Evolutionary conservation across 257 asterid species (phyloP).

Genomic region (Jasminum sambac): DNA sequence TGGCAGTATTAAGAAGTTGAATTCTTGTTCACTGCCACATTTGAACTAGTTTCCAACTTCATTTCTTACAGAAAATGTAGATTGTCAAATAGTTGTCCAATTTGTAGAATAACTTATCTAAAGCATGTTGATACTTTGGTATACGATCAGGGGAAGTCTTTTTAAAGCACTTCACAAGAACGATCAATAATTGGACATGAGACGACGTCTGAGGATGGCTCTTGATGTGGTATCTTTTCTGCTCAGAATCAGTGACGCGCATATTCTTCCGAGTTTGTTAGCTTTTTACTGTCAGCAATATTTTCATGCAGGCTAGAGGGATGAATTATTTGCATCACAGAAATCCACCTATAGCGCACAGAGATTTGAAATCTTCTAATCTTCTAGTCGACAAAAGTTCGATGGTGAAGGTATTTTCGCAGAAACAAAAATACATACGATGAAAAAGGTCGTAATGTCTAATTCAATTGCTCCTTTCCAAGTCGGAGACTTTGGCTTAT

Average conservation of each 20-base stretch:
- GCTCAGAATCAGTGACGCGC: slow-evolving; percentile 9
- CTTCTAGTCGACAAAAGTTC: slow-evolving; percentile 77
- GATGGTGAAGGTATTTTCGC: slow-evolving; percentile 63
- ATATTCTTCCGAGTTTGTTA: neutral
- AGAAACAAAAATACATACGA: neutral
- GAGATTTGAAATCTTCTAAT: slow-evolving; percentile 83
- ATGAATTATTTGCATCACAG: slow-evolving; percentile 77
- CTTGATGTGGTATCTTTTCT: slow-evolving; percentile 61
- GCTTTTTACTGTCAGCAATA: neutral
- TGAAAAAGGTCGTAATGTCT: neutral
- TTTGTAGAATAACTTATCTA: neutral
- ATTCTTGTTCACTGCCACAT: neutral
- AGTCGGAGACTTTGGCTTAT: slow-evolving; percentile 90
- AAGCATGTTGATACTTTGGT: slow-evolving; percentile 10
- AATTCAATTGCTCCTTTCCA: slow-evolving; percentile 22
- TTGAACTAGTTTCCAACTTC: neutral
- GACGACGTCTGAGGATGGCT: slow-evolving; percentile 68
- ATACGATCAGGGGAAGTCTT: slow-evolving; percentile 71
- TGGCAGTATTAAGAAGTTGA: neutral
- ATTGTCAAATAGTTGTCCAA: neutral
- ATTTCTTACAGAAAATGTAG: neutral
- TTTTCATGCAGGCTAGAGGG: slow-evolving; percentile 64
- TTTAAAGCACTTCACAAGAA: slow-evolving; percentile 59
- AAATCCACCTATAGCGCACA: slow-evolving; percentile 76
- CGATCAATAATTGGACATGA: slow-evolving; percentile 57